These are phyloP conservation scores for Entomophthora muscae DNA, from an alignment of 371 early-diverging fungal species.

Conservation along the genomic window DNA sequence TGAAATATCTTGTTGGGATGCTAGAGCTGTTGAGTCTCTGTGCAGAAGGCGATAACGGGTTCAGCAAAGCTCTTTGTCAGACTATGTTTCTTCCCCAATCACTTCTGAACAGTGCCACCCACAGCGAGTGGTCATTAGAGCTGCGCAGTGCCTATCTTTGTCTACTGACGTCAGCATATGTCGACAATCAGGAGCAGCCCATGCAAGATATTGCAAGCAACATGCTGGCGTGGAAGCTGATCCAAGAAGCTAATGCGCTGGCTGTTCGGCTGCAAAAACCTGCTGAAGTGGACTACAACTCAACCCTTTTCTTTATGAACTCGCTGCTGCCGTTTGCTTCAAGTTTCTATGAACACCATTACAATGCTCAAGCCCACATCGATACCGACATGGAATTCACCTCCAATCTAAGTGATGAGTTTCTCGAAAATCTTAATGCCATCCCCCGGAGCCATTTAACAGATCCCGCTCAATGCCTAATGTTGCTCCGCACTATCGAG, in stretches of 20 bases:
- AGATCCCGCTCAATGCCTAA: background rate
- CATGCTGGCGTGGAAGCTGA: conserved; percentile 6
- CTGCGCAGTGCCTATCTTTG: conserved; percentile 15
- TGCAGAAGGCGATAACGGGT: conserved; percentile 28
- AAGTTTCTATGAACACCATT: background rate
- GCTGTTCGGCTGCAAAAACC: background rate
- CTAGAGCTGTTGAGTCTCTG: conserved; percentile 22
- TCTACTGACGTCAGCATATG: conserved; percentile 19
- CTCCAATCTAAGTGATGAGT: background rate
- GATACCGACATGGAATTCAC: background rate
- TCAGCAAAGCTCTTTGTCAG: conserved; percentile 26
- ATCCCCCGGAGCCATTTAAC: background rate
- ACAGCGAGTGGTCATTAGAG: conserved; percentile 4
- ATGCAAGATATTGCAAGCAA: conserved; percentile 13
- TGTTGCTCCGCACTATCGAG: background rate
- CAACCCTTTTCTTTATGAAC: background rate
- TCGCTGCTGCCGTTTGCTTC: background rate
- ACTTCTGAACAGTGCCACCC: conserved; percentile 12
- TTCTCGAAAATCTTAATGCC: background rate
- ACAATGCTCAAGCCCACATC: background rate
- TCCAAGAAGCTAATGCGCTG: background rate
- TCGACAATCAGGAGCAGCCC: conserved; percentile 17
- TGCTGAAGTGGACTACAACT: background rate
- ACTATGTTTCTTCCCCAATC: conserved; percentile 18
- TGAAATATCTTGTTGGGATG: conserved; percentile 21